phyloP scores from a whole-genome alignment of 805 yeast genomes.

The Brettanomyces sp. region DNA sequence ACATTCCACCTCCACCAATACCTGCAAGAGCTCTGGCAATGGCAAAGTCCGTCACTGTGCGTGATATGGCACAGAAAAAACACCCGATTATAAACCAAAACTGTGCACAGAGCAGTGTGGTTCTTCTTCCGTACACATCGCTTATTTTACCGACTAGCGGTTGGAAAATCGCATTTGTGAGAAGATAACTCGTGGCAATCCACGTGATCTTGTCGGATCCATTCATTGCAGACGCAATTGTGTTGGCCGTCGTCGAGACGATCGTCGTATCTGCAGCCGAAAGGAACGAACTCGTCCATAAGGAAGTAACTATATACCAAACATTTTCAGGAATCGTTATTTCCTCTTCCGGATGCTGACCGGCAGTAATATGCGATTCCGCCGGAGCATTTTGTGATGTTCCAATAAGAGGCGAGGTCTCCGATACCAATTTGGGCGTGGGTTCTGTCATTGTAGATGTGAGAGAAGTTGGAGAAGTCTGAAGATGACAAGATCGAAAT shows the following conservation, averaged over 20 bases:
- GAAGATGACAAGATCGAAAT: too few relatives aligned
- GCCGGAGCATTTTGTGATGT: too few relatives aligned
- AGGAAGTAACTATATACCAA: slow-evolving; percentile 19
- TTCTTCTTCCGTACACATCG: slow-evolving; percentile 52
- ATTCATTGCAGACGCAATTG: slow-evolving; percentile 50
- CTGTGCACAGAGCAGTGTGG: slow-evolving; percentile 34
- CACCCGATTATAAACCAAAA: slow-evolving; percentile 36
- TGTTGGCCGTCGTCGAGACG: slow-evolving; percentile 48
- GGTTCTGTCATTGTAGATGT: too few relatives aligned
- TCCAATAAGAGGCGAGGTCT: too few relatives aligned
- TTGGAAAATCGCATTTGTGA: slow-evolving; percentile 66
- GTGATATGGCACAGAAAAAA: slow-evolving; percentile 31
- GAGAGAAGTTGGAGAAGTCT: too few relatives aligned
- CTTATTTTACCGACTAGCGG: slow-evolving; percentile 65
- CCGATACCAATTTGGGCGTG: too few relatives aligned
- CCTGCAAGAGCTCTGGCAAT: slow-evolving; percentile 49
- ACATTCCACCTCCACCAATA: slow-evolving; percentile 49
- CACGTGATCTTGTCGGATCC: slow-evolving; percentile 46
- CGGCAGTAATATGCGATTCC: too few relatives aligned
- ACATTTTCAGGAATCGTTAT: slow-evolving; percentile 14
- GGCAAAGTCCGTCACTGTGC: slow-evolving; percentile 34
- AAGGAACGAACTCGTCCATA: slow-evolving; percentile 39
- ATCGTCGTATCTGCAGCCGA: slow-evolving; percentile 53
- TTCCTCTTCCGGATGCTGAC: slow-evolving; percentile 18
- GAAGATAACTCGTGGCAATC: slow-evolving; percentile 65